Evolutionary conservation across 2,329 filamentous ascomycete genomes (phyloP).

Genomic region (Fusarium sp.): DNA sequence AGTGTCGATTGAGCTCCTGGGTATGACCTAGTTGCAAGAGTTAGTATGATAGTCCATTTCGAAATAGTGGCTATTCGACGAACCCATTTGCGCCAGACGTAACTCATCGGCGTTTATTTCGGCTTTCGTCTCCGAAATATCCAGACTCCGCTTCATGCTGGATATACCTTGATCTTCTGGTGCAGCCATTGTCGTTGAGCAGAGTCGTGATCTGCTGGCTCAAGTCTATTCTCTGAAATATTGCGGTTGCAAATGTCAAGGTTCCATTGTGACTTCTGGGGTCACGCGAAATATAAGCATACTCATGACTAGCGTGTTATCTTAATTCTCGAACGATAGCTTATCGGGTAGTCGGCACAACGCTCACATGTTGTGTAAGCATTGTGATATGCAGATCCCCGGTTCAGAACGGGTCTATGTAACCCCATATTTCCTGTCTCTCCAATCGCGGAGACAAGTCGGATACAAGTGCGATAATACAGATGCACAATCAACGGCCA

Average conservation of each 20-base stretch:
- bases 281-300: slow-evolving; percentile 2
- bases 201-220: background rate
- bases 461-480: background rate
- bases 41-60: background rate
- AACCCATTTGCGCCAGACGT: background rate
- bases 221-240: background rate
- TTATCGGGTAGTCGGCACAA: background rate
- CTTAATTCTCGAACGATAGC: background rate
- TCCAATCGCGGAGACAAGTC: background rate
- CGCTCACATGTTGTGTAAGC: background rate
- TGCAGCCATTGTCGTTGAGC: background rate
- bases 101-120: background rate
- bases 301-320: background rate
- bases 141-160: background rate
- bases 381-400: background rate
- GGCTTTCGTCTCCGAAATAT: background rate
- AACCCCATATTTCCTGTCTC: background rate
- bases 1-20: background rate
- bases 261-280: background rate
- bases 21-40: background rate
- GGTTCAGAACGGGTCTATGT: background rate
- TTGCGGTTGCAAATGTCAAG: background rate
- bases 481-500: background rate
- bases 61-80: background rate
- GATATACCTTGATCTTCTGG: background rate